phyloP scores from a whole-genome alignment of 345 rosid genomes.

The Melaleuca quinquenervia region DNA sequence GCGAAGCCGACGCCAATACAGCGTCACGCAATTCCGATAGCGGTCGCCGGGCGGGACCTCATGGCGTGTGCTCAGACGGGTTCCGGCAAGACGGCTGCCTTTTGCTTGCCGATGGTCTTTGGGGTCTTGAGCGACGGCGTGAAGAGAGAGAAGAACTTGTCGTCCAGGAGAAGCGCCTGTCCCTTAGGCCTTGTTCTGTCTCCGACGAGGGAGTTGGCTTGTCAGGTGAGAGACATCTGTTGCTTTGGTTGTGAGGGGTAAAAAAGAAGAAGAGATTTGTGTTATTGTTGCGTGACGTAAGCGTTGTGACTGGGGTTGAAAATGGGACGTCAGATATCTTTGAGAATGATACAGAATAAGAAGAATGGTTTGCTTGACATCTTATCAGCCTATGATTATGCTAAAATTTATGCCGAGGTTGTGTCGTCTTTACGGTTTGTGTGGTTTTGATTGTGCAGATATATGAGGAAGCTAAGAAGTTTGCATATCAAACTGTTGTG shows the following conservation, averaged over 20 bases:
- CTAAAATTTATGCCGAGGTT: background rate
- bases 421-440: background rate
- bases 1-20: conserved; percentile 44
- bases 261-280: background rate
- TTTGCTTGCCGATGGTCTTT: conserved; percentile 37
- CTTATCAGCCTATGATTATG: background rate
- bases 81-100: conserved; percentile 48
- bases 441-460: conserved; percentile 12
- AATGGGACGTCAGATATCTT: background rate
- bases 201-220: conserved; percentile 48
- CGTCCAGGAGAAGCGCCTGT: conserved; percentile 6
- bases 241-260: background rate
- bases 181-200: conserved; percentile 40
- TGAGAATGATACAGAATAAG: background rate
- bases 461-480: conserved; percentile 39
- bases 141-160: background rate
- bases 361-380: background rate
- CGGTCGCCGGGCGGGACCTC: conserved; percentile 39
- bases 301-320: background rate
- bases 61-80: conserved; percentile 64
- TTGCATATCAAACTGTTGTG: conserved; percentile 31
- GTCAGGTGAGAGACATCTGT: conserved; percentile 22
- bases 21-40: conserved; percentile 45
- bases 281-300: background rate
- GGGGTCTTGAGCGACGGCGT: conserved; percentile 13